Evolutionary conservation across 2,329 filamentous ascomycete genomes (phyloP), one percentile per base, ranked within the genome.

Genomic region (Bipolaris zeicola): DNA sequence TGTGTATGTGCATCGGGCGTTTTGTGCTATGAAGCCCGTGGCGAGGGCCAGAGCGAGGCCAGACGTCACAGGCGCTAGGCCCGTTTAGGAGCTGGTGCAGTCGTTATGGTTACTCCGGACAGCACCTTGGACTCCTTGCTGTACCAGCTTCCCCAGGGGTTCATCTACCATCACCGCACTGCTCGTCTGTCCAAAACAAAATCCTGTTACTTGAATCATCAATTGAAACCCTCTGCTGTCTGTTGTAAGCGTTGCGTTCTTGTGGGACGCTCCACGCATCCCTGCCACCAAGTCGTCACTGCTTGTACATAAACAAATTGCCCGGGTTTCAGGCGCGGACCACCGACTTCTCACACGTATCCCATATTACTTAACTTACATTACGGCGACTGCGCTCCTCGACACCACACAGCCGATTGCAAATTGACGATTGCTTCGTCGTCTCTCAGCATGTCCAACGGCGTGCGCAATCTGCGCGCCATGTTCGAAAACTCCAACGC

Each of bases 401-500:
- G 58, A 62, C 53, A 60, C 51, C 57, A 55, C 64, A 52, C 60
- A 57, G 38, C 56, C 53, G 51, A 57, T 36, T 45, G 45, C 55
- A 50, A 52, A 65, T 70, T 72, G 68, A 74, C 70, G 56, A 60
- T 43, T 52, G 57, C 55, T 54, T 55, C 48, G 60, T 60, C 55
- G 42, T 42, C 46, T 50, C 65, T 65, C 73, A 81, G 79, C 77
- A 82, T 82, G 80, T 78, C 75, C 66, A 74, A 73, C 66, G 78
- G 78, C 64, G 80, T 82, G 62, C 76, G 79, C 63, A 80, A 80
- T 65, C 74, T 82, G 55, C 75, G 79, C 67, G 79, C 80, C 55
- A 77, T 81, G 73, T 82, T 82, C 70, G 80, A 82, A 72, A 78
- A 75, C 54, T 47, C 50, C 61, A 67, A 63, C 63, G 63, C 70